Base-by-base conservation (phyloP, 441 rosid genomes). In the Geranium incanum region DNA sequence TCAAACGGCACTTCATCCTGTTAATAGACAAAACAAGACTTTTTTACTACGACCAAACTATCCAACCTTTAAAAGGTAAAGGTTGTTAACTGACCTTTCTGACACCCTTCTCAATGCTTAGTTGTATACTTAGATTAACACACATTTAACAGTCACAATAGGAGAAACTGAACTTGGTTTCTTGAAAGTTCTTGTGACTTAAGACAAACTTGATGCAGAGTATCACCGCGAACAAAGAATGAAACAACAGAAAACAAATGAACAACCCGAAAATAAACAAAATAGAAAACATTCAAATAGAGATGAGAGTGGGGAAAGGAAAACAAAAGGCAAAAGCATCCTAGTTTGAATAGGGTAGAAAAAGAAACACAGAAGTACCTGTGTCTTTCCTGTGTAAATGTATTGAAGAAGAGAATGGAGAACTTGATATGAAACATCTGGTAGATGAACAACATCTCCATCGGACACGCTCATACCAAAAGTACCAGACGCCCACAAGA, bases 361-460 rank as follows among this genome's bases (percentile, higher is more conserved):
- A 57, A 21, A 6, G 1, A 36, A 60, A 78, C 13, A 16, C 65
- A 69, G 36, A n/a, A 23, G 76, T 81, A 95, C 98, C 99, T 86
- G 89, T 18, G 95, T 87, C 39, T 76, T 76, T 41, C 99, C 97
- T 0, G 86, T 78, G 78, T 93, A 93, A 60, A 95, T 84, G 78
- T 87, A 91, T 45, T 83, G 88, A 78, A 95, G 96, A 83, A 95
- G 88, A n/a, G 94, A 87, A 74, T 84, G 91, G 38, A 93, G 86
- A 81, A 84, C 79, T 21, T 83, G 81, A 75, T 91, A 92, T 19
- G 83, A 19, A 37, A 81, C 87, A 43, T 80, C 85, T 76, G 28
- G 85, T 52, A 89, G 81, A 72, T 70, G 82, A 74, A 93, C 68
- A 67, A 84, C 83, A 84, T 80, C 82, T 59, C 84, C 78, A 70